Base-by-base conservation (phyloP, 2,329 filamentous ascomycete genomes). In the Sarocladium oryzae region DNA sequence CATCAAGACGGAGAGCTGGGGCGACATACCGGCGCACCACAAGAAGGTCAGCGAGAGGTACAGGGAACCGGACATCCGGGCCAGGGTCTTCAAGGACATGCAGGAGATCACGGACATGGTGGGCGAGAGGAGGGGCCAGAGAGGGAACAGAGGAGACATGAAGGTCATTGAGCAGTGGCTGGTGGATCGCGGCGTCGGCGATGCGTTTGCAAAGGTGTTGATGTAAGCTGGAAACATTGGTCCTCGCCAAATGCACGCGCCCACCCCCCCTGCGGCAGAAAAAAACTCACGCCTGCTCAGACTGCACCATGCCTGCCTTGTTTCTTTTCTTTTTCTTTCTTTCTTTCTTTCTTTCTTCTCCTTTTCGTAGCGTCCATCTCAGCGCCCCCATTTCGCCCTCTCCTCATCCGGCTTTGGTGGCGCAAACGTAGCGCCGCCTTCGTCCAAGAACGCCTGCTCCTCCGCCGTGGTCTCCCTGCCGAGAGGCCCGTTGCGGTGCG, bases 1-100 rank as follows among this genome's bases (percentile, higher is more conserved):
- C 52, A 82, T 83, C 65, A 82, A 82, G 63, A 82, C 78, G 5
- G 75, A 82, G 56, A 80, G 76, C 50, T 83, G 80, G 80, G 75
- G 78, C 0, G 79, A 83, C 60, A 82, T 83, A 5, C 80, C 80
- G 0, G 70, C 76, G 16, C 72, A 81, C 52, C 80, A 83, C 55
- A 83, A 83, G 56, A 83, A 83, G 57, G 79, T 83, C 33, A 81
- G 75, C 59, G 80, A 83, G 65, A 63, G 75, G 9, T 72, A 71
- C 52, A 61, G 77, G 1, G 75, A 80, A 58, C 1, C 28, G 1
- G 60, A 58, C 2, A 41, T 54, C 2, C 53, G 66, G 13, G 49
- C 53, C 26, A 64, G 76, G 18, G 73, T 72, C 2, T 77, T 85
- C 54, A 55, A 57, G 5, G 76, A 77, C 26, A 85, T 86, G 74